Evolutionary conservation across 495 filamentous ascomycete species (phyloP).

Genomic region (Emericellopsis terricola): DNA sequence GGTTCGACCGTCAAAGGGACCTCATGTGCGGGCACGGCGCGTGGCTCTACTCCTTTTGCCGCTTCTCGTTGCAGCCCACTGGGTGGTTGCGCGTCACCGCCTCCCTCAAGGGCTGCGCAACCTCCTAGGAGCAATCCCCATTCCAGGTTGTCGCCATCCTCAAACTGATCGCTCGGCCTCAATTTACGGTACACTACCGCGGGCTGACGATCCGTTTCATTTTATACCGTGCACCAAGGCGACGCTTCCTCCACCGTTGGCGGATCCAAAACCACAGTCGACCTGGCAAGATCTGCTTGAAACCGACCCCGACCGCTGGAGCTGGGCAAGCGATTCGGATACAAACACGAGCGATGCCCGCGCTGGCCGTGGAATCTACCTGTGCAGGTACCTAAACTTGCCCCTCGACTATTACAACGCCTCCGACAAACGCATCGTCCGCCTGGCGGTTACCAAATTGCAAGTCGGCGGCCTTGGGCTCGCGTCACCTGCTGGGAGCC

Average conservation of each 20-base stretch:
- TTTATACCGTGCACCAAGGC: conserved; percentile 23
- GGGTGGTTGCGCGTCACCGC: no score
- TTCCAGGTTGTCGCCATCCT: no score
- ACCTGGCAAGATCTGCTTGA: conserved; percentile 23
- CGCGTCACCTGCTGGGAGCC: conserved; percentile 6
- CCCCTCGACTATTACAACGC: conserved; percentile 27
- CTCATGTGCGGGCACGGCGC: no score
- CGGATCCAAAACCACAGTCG: conserved; percentile 11
- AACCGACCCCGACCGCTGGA: conserved; percentile 22
- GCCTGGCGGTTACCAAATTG: conserved; percentile 25
- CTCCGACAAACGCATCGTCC: conserved; percentile 19
- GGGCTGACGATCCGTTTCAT: conserved; percentile 18
- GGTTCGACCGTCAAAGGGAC: no score
- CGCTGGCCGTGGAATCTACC: conserved; percentile 21
- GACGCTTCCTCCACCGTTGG: conserved; percentile 17
- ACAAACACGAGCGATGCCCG: conserved; percentile 10
- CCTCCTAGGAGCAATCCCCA: no score
- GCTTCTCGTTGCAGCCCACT: no score
- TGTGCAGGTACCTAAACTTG: conserved; percentile 28
- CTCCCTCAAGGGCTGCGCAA: no score
- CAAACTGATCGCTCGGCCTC: no score
- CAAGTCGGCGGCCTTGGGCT: conserved; percentile 24
- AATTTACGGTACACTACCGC: conserved; percentile 24
- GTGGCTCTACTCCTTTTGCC: no score
- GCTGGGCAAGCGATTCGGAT: conserved; percentile 13